Evolutionary conservation across 176 grass and related monocot genomes (phyloP), one percentile per base, ranked within the genome.

Genomic region (Oryza meyeriana): DNA sequence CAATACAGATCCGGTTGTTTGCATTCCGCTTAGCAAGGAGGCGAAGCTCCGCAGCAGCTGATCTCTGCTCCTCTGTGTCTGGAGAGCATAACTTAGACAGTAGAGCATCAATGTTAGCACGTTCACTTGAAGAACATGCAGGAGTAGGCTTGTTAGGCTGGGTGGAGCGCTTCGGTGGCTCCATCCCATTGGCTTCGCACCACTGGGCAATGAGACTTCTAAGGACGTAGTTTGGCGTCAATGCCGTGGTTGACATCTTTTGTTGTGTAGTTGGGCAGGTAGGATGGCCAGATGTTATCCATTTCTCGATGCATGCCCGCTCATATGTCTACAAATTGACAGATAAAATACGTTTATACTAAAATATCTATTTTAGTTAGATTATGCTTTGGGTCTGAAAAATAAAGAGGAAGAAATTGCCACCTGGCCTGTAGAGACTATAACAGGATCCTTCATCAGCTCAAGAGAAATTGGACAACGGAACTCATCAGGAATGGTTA

Each of bases 401-500:
- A 52, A 40, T 74, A 69, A 4, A 38, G 20, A 80, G 28, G 55
- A 65, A 76, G 61, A 86, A 22, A 28, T 63, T 79, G 42, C 14
- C 69, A 92, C 90, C 90, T 92, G 90, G 32, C 83, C 83, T 34
- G 83, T 88, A 68, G 93, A 84, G 62, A 95, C 93, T 75, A 98
- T 95, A 72, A 96, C 97, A 27, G 97, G 93, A 82, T 99, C 97
- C 63, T 88, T 91, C 97, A 99, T 99, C 35, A 99, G 85, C 57
- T 99, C 91, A 25, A 99, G 89, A 72, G 90, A 95, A 81, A 99
- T 94, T 71, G 97, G 97, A 79, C 97, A 99, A 1, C 89, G 85
- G 74, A 99, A 99, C 50, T 99, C 97, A 81, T 92, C 97, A 71
- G 93, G 93, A 71, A 99, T 39, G 3, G 57, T 62, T 83, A 81